Evolutionary conservation across 2,329 filamentous ascomycete species (phyloP), one percentile per base, ranked within the genome.

Genomic region (Aspergillus versicolor): DNA sequence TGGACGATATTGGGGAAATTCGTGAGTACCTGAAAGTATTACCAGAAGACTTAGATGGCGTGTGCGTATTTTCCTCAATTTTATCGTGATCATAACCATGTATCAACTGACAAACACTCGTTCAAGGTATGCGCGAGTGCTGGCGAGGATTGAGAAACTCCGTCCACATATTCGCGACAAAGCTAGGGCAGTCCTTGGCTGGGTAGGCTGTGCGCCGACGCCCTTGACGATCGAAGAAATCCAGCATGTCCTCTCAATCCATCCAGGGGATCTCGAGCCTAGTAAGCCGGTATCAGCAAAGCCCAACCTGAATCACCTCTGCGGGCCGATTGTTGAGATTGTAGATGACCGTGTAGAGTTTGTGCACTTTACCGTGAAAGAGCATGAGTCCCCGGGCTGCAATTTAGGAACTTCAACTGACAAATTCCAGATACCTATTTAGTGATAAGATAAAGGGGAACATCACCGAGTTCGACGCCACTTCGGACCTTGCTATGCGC

Each of bases 361-460:
- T 51, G 68, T 72, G 4, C 70, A 73, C 51, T 73, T 72, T 56
- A 73, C 70, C 3, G 70, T 64, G 15, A 66, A 71, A 49, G 63
- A 72, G 81, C 96, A 52, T 30, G 49, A 8, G 37, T n/a, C 37
- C 37, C 37, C 37, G 13, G 37, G 37, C 13, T 21, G 7, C 13
- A n/a, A 43, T 7, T 6, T 8, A 19, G 24, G 13, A 34, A n/a
- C 22, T 21, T 22, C 21, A 17, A 24, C 15, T 13, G 6, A 27
- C 4, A n/a, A 17, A 17, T n/a, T 4, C 22, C 5, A 49, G 44
- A 42, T 55, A 55, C 6, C 24, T 49, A 12, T 55, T 49, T n/a
- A 55, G 52, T 37, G 32, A 37, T 0, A 4, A 9, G 5, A 55
- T 55, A 43, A 17, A 30, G 5, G 44, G 43, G 2, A 15, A 49